phyloP scores from a whole-genome alignment of 192 early-diverging fungal species.

The Kappamyces sp. region DNA sequence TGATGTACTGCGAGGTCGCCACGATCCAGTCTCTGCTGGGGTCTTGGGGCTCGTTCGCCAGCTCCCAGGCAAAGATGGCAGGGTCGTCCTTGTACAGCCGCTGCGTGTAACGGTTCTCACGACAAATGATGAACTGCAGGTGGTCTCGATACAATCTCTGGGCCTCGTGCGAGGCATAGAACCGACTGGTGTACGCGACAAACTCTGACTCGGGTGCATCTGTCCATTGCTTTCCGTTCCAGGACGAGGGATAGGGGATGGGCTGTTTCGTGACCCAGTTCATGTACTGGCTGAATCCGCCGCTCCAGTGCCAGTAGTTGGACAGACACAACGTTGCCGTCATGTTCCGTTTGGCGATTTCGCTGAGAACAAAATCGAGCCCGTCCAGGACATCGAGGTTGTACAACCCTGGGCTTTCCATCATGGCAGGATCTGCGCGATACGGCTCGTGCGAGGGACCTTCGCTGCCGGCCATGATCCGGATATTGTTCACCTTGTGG shows the following conservation, averaged over 20 bases:
- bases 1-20: not conserved
- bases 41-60: slow-evolving; percentile 17
- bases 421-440: not conserved
- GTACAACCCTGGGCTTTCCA: not conserved
- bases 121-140: not conserved
- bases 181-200: not conserved
- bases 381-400: not conserved
- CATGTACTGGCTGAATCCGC: slow-evolving; percentile 1
- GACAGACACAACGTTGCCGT: not conserved
- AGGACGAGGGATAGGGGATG: not conserved
- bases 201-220: not conserved
- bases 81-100: slow-evolving; percentile 17
- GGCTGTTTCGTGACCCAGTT: not conserved
- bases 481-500: not conserved
- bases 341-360: not conserved
- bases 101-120: slow-evolving; percentile 2
- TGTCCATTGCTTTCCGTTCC: not conserved
- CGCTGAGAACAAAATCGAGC: not conserved
- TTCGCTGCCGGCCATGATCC: slow-evolving; percentile 3
- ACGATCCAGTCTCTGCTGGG: not conserved
- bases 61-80: slow-evolving; percentile 19
- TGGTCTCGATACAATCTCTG: no score
- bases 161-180: not conserved
- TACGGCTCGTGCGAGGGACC: not conserved
- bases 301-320: slow-evolving; percentile 8